Conservation (phyloP, 2,329 filamentous ascomycete genomes). For the Colletotrichum musae region DNA sequence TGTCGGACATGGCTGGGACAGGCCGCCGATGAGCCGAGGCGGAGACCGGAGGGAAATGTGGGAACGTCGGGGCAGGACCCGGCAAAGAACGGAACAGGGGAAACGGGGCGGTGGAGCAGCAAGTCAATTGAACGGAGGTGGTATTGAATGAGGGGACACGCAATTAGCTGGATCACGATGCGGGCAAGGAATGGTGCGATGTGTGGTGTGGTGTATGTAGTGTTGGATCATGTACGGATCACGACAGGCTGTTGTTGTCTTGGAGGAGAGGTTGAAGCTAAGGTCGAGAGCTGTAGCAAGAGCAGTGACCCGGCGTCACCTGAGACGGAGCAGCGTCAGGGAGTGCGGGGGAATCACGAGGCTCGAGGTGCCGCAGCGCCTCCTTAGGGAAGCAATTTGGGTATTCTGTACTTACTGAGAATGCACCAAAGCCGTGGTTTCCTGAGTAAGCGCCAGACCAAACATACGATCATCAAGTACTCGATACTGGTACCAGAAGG, state of each 20-base stretch:
- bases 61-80: conserved; percentile 12
- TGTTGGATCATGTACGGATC: neutral
- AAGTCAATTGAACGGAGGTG: conserved; percentile 16
- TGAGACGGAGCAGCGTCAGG: conserved; percentile 40
- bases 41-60: conserved; percentile 6
- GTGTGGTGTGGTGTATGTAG: neutral
- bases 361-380: neutral
- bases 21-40: conserved; percentile 24
- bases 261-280: neutral
- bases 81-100: conserved; percentile 7
- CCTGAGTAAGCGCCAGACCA: no score
- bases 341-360: conserved; percentile 40
- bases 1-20: conserved; percentile 37
- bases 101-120: conserved; percentile 28
- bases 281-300: neutral
- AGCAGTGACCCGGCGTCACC: conserved; percentile 21
- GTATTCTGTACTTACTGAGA: no score
- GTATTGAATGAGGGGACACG: conserved; percentile 12
- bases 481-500: no score
- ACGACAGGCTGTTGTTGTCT: conserved; percentile 4
- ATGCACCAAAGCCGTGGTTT: no score
- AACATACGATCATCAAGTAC: no score
- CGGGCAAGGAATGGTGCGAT: conserved; percentile 3
- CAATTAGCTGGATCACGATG: conserved; percentile 23
- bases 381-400: no score